These are phyloP conservation scores for Phytophthora megakarya DNA, from an alignment of 352 stramenopile species.

Conservation along the genomic window DNA sequence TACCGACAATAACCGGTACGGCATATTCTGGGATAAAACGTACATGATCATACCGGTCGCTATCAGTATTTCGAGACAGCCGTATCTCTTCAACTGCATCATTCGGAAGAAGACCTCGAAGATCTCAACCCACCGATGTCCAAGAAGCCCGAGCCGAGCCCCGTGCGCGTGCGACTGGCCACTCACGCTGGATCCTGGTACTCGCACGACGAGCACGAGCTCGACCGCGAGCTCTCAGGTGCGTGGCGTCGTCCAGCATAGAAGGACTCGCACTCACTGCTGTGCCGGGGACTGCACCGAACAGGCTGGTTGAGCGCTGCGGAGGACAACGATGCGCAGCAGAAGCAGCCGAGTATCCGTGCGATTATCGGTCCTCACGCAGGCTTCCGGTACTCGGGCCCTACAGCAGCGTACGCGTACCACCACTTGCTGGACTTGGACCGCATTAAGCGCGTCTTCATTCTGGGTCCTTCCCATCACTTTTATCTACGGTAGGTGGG, in stretches of 20 bases:
- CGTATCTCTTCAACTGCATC: conserved; percentile 10
- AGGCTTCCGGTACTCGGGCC: conserved; percentile 88
- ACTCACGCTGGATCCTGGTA: conserved; percentile 88
- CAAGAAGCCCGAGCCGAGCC: conserved; percentile 43
- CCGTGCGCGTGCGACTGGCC: conserved; percentile 61
- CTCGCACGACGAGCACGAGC: conserved; percentile 62
- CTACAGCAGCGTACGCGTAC: conserved; percentile 94
- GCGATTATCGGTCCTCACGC: conserved; percentile 90
- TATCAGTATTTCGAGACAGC: background rate
- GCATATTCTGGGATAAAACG: too few species aligned
- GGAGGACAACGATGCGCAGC: conserved; percentile 41
- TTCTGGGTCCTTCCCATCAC: conserved; percentile 96
- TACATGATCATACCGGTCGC: background rate
- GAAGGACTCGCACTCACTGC: background rate
- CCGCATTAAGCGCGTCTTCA: conserved; percentile 84
- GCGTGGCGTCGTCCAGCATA: conserved; percentile 11
- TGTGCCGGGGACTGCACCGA: conserved; percentile 20
- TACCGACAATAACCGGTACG: too few species aligned
- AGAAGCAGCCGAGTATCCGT: conserved; percentile 48
- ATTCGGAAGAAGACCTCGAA: conserved; percentile 21
- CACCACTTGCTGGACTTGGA: conserved; percentile 81
- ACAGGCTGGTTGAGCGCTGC: conserved; percentile 63
- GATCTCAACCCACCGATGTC: conserved; percentile 30
- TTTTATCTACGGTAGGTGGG: conserved; percentile 90
- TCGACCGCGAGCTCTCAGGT: conserved; percentile 67